These are phyloP conservation scores for Nigrospora sphaerica DNA, from an alignment of 2,329 filamentous ascomycete genomes.

Conservation along the genomic window DNA sequence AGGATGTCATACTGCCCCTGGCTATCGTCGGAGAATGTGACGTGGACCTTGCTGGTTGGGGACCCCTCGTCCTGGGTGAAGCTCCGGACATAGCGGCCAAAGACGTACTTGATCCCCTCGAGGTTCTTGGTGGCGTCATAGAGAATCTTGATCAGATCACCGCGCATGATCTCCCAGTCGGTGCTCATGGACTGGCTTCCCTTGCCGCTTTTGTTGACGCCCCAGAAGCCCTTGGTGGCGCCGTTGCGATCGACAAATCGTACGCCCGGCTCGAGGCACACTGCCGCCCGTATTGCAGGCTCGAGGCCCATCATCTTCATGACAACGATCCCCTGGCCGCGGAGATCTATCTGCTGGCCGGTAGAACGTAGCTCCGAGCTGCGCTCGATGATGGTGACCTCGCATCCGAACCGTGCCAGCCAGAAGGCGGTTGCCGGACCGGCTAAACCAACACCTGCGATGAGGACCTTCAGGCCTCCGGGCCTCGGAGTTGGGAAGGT, in stretches of 20 bases:
- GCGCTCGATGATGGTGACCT: conserved; percentile 18
- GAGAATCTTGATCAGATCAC: conserved; percentile 44
- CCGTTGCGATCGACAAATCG: conserved; percentile 23
- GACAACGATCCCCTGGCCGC: conserved; percentile 11
- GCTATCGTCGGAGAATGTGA: conserved; percentile 35
- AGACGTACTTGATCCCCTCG: conserved; percentile 22
- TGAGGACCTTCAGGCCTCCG: no score
- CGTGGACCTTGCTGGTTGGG: conserved; percentile 15
- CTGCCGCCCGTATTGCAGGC: conserved; percentile 9
- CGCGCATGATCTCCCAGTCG: conserved; percentile 55
- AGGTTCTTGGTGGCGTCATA: conserved; percentile 26
- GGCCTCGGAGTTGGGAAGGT: no score
- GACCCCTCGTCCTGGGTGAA: conserved; percentile 20
- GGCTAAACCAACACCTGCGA: no score
- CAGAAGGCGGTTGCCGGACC: conserved; percentile 8
- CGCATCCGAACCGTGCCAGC: conserved; percentile 12
- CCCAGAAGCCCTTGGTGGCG: conserved; percentile 27
- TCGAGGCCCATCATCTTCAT: conserved; percentile 17
- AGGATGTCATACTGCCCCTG: conserved; percentile 39
- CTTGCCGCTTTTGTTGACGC: conserved; percentile 29
- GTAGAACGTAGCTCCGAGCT: conserved; percentile 10
- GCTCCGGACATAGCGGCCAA: conserved; percentile 18
- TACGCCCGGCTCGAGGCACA: conserved; percentile 30
- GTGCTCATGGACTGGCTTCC: conserved; percentile 38
- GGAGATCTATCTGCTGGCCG: conserved; percentile 20